Evolutionary conservation across 345 rosid species (phyloP), one percentile per base, ranked within the genome.

Genomic region (Citrus cavaleriei): DNA sequence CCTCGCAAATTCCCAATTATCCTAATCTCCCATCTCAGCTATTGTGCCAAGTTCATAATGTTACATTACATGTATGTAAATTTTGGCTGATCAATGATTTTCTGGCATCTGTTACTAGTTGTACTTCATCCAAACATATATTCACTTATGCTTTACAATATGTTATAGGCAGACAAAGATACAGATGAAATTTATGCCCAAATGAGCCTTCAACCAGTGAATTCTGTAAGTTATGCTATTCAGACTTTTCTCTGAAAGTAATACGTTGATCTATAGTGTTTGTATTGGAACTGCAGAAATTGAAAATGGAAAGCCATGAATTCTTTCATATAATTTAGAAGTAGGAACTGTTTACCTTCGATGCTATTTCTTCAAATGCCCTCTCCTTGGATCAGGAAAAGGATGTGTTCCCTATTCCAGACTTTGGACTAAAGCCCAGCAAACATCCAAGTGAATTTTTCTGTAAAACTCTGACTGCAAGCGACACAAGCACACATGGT

Each of bases 401-500:
- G 71, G 98, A 97, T 86, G 93, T 92, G 66, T 91, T 91, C 79
- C 98, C 95, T 21, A 84, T 91, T 74, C 96, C 98, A 24, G 93
- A 94, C 85, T 93, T 93, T 86, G 98, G 98, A 58, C 63, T 94
- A 51, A 93, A 89, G 82, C 84, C 86, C 61, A 94, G 88, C 86
- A 97, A 92, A 80, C 99, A 97, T 82, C 99, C 99, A 32, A 85
- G 84, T 77, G 98, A 94, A 73, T 92, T 92, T 85, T 97, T 97
- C 92, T 97, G 99, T 85, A 97, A 97, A 84, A 94, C 92, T 7
- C 86, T 96, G 70, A 96, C 97, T 5, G 98, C 99, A 42, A 96
- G 99, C 80, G 99, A 97, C 78, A 97, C 98, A 40, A 97, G 99
- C 70, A 97, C 99, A 21, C 99, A 97, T 80, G 99, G 99, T 76